Evolutionary conservation across 805 yeast species (phyloP).

Genomic region (Citeromyces nyonsensis): DNA sequence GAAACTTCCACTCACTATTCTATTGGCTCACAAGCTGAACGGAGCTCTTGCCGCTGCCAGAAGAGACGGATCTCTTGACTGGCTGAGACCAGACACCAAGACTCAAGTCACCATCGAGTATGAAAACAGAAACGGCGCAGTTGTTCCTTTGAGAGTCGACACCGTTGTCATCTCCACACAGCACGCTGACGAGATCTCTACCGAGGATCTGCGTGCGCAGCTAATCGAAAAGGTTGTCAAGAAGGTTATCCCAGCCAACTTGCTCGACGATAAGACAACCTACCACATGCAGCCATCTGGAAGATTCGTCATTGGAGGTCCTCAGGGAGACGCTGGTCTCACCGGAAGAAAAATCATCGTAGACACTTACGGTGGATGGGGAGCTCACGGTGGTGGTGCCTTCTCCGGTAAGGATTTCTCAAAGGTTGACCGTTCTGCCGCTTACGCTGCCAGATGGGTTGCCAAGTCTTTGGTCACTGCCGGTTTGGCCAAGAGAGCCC

Average conservation of each 20-base stretch:
- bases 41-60: slow-evolving; percentile 95
- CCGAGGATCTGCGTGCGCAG: slow-evolving; percentile 79
- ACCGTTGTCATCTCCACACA: slow-evolving; percentile 95
- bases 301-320: slow-evolving; percentile 99
- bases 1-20: slow-evolving; percentile 86
- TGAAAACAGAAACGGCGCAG: slow-evolving; percentile 88
- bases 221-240: slow-evolving; percentile 69
- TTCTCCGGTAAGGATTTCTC: slow-evolving; percentile 99
- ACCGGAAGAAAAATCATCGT: slow-evolving; percentile 99
- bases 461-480: slow-evolving; percentile 96
- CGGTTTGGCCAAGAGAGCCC: slow-evolving; percentile 90
- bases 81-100: slow-evolving; percentile 99
- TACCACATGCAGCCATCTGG: slow-evolving; percentile 99
- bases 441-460: slow-evolving; percentile 99
- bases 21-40: slow-evolving; percentile 91
- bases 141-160: slow-evolving; percentile 91
- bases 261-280: slow-evolving; percentile 87
- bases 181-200: slow-evolving; percentile 91
- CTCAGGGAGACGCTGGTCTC: slow-evolving; percentile 99
- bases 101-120: slow-evolving; percentile 98
- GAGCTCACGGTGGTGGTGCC: slow-evolving; percentile 99
- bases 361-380: slow-evolving; percentile 99
- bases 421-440: slow-evolving; percentile 99
- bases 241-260: slow-evolving; percentile 82
- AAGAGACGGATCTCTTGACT: slow-evolving; percentile 84